Evolutionary conservation across 768 basidiomycete genomes (phyloP), one percentile per base, ranked within the genome.

Genomic region (Peribolospora kevripleyi): DNA sequence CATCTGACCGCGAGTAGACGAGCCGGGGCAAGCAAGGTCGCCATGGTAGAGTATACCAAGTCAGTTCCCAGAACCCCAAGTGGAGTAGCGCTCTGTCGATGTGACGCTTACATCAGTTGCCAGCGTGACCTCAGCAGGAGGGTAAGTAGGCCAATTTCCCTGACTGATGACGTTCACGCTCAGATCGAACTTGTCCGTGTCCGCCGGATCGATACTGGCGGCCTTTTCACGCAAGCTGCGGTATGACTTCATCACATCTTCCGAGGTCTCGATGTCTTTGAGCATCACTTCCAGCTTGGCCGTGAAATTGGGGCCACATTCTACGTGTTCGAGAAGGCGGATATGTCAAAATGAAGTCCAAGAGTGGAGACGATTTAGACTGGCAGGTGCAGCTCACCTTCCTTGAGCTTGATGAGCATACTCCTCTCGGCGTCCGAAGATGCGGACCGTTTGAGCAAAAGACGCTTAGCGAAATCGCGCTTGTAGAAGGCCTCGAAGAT

Each of bases 271-370:
- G 3, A 91, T 70, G 63, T 91, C 88, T 57, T 79, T 87, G 71
- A 95, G 91, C 91, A 97, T 91, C 46, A 85, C 78, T 61, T 87
- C 84, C 51, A 87, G 86, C 70, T 82, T 82, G 6, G 81, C 83
- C 3, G 62, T 63, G 63, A 97, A 97, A 57, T 91, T 88, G 8
- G 88, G 82, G 65, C 97, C 93, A 62, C 90, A 91, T 53, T 81
- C 91, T 91, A 62, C 49, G 25, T 25, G 25, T 25, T 25, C 25
- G 25, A 25, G 25, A 25, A 54, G 37, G 37, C 4, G 50, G 51
- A 54, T 37, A 25, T 50, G 8, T 60, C 37, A 53, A 40, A n/a
- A 42, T n/a, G 13, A 25, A 43, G 5, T 37, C 42, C 46, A 7
- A 9, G 40, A 47, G 14, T 7, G 5, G 53, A 42, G 42, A 7